Evolutionary conservation across 495 filamentous ascomycete species (phyloP), one percentile per base, ranked within the genome.

Genomic region (Aspergillus homomorphus): DNA sequence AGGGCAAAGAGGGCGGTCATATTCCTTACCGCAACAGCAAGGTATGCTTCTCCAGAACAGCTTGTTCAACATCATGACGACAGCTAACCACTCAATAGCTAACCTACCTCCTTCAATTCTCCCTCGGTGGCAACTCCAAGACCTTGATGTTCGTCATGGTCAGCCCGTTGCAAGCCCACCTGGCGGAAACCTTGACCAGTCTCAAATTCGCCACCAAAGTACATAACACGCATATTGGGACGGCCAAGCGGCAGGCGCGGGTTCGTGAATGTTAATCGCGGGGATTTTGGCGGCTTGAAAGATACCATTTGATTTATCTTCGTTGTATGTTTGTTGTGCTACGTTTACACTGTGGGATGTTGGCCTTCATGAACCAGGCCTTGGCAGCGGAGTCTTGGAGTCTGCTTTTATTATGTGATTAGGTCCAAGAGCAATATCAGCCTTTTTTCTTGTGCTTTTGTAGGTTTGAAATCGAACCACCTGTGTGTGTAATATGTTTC

Each of bases 121-220:
- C 91, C 1, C 82, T 99, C 0, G 92, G 94, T 16, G 95, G 95
- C 33, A 96, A 96, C 68, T 91, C 88, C 56, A 95, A 96, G 75
- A 98, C 95, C 4, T 88, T 99, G 59, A 99, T 98, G 94, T 96
- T 99, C 64, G 91, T 98, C 71, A 98, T 97, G 91, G 88, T 95
- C 61, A 92, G 88, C 68, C 94, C 94, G 26, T 75, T 98, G 52
- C 87, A 95, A 78, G 90, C 88, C 3, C 95, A 98, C 77, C 77
- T 97, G 54, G 86, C 84, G 54, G 95, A 99, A 79, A 97, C 92
- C 15, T 82, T 97, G 72, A 95, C 93, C 24, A 96, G 91, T 73
- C 81, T 99, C 69, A 89, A 95, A 68, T 99, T 99, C 76, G 94
- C 95, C 16, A 94, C 90, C 12, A 98, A 98, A 80, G 92, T 85